phyloP scores from a whole-genome alignment of 352 stramenopile species.

The Phytophthora cactorum region DNA sequence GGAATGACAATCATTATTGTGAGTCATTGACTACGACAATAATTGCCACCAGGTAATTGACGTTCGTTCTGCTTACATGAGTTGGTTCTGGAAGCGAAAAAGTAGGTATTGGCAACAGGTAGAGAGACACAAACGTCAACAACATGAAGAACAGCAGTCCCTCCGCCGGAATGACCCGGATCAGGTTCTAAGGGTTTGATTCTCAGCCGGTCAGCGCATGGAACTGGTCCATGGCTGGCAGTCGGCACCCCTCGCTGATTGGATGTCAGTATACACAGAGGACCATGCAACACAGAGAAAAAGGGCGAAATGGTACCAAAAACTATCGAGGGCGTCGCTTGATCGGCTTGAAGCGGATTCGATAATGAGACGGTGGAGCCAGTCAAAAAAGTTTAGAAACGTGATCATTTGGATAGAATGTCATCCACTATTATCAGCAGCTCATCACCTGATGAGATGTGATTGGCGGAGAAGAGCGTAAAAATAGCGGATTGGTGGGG shows the following conservation, averaged over 20 bases:
- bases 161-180: conserved; percentile 67
- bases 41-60: too few relatives aligned
- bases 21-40: neutral
- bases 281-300: neutral
- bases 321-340: neutral
- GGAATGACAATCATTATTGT: neutral
- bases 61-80: too few relatives aligned
- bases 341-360: neutral
- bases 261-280: conserved; percentile 39
- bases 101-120: neutral
- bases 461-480: neutral
- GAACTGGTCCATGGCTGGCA: conserved; percentile 53
- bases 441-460: neutral
- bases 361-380: neutral
- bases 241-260: conserved; percentile 70
- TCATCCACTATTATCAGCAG: neutral
- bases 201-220: conserved; percentile 55
- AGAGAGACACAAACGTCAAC: conserved; percentile 38
- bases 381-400: too few relatives aligned
- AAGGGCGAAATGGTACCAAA: neutral
- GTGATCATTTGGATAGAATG: neutral
- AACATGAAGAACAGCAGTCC: conserved; percentile 49
- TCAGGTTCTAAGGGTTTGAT: conserved; percentile 73
- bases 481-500: neutral
- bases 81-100: neutral